phyloP scores from a whole-genome alignment of 768 basidiomycete genomes.

The Mycena alexandri region DNA sequence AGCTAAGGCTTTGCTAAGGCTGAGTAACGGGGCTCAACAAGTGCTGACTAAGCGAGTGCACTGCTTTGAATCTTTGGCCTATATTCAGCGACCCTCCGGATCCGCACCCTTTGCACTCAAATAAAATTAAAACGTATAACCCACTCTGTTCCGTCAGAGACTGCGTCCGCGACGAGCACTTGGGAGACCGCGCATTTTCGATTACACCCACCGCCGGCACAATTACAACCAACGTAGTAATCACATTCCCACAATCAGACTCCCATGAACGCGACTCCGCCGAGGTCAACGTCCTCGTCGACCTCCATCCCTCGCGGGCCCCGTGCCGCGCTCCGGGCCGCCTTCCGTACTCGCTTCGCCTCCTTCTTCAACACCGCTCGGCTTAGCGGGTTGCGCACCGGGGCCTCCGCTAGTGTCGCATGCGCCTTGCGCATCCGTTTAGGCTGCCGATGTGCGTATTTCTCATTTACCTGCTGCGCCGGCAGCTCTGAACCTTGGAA shows the following conservation, averaged over 20 bases:
- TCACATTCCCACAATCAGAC: too few relatives aligned
- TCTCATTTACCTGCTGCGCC: conserved; percentile 38
- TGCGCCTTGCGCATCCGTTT: conserved; percentile 73
- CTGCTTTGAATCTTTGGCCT: too few relatives aligned
- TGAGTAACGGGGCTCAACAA: neutral
- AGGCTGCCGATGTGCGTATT: conserved; percentile 55
- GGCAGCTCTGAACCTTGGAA: conserved; percentile 34
- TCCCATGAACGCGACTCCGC: conserved; percentile 61
- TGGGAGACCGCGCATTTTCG: too few relatives aligned
- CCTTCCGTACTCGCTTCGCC: conserved; percentile 71
- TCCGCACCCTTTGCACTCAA: neutral
- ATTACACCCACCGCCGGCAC: too few relatives aligned
- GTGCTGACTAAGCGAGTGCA: conserved; percentile 7
- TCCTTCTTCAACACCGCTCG: conserved; percentile 72
- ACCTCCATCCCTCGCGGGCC: conserved; percentile 57
- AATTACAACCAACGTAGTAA: too few relatives aligned
- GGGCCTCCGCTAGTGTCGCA: conserved; percentile 62
- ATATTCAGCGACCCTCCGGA: too few relatives aligned
- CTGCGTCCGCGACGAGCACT: too few relatives aligned
- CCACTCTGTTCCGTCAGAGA: too few relatives aligned
- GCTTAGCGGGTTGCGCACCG: conserved; percentile 68
- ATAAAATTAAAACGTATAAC: neutral
- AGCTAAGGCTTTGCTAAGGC: too few relatives aligned
- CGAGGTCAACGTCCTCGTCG: conserved; percentile 54
- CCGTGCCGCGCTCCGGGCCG: conserved; percentile 49